A percentile compares a stretch with the other conserved stretches of the same genome.
These are phyloP conservation scores for Alternaria postmessia DNA, from an alignment of 2,329 filamentous ascomycete genomes.

Conservation along the genomic window DNA sequence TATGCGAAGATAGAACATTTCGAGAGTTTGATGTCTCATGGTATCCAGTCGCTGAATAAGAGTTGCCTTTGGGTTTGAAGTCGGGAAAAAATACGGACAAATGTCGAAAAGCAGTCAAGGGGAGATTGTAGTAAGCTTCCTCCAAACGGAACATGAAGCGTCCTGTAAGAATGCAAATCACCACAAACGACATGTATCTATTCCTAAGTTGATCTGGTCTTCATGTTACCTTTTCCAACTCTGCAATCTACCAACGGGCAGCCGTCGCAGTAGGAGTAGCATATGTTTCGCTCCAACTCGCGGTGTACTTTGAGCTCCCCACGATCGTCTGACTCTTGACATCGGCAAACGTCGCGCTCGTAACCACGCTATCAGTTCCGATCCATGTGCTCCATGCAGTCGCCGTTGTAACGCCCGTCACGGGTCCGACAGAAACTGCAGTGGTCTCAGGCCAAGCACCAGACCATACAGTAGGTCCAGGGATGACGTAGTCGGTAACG, in stretches of 20 bases:
- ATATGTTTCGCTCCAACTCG: slow-evolving; percentile 31
- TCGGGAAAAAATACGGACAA: neutral
- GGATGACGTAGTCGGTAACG: slow-evolving; percentile 50
- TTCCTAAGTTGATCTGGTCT: fast-evolving
- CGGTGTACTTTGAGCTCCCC: slow-evolving; percentile 31
- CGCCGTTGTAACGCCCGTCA: slow-evolving; percentile 37
- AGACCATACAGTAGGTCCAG: slow-evolving; percentile 51
- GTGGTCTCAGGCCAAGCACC: slow-evolving; percentile 47
- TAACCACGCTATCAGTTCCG: slow-evolving; percentile 29
- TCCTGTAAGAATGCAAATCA: fast-evolving
- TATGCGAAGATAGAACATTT: neutral
- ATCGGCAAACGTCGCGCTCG: slow-evolving; percentile 34
- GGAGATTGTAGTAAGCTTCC: no score
- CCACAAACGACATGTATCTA: neutral
- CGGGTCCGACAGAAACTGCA: slow-evolving; percentile 37
- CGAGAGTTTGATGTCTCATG: neutral
- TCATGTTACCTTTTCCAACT: neutral
- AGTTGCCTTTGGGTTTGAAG: no score
- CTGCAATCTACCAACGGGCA: slow-evolving; percentile 18
- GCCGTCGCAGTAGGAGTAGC: slow-evolving; percentile 18
- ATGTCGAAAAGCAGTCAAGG: neutral
- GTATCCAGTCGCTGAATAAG: neutral
- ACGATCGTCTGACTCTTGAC: slow-evolving; percentile 33
- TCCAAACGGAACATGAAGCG: no score
- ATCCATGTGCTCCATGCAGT: slow-evolving; percentile 44